Base-by-base conservation (phyloP, 2,329 filamentous ascomycete species). In the Fusarium sp. region DNA sequence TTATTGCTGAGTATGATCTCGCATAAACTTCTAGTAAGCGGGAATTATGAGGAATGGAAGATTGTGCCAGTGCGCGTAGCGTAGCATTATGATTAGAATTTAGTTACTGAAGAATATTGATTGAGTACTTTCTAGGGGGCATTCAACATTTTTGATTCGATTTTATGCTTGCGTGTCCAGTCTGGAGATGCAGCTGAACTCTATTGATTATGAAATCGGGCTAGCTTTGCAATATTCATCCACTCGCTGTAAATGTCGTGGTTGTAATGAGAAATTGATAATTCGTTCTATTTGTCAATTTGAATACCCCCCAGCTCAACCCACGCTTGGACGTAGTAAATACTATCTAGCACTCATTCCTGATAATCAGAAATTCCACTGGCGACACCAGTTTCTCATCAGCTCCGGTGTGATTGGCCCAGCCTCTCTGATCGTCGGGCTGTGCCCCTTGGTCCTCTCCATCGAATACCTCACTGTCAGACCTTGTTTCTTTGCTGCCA, bases 1-100 rank as follows among this genome's bases (percentile, higher is more conserved):
- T 72, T 2, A 56, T 72, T 31, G 55, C 66, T 0, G 68, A 73
- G 49, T 55, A 73, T 29, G 27, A 49, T 3, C 49, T 60, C 4
- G 57, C 25, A 17, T 68, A 33, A 36, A 41, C 13, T 17, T 6
- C 4, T n/a, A 10, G 4, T 3, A 3, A 14, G 4, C 2, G 29
- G 11, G 9, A 11, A 11, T 27, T 17, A 18, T 23, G 3, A 14
- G 10, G 6, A 14, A 23, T 8, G 6, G 15, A n/a, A 15, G 15
- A 4, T 15, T 2, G 2, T 11, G 15, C 7, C 18, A 13, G 5
- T 17, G 17, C 21, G 45, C 45, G 29, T 11, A 23, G 29, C 8
- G 13, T 10, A 23, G 29, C 8, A 11, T 59, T 36, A 17, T 18
- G 31, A 17, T 21, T 48, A 5, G 13, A 13, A 9, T 13, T 3